Base-by-base conservation (phyloP, 306 rosid genomes). In the Sicyos baderoa region DNA sequence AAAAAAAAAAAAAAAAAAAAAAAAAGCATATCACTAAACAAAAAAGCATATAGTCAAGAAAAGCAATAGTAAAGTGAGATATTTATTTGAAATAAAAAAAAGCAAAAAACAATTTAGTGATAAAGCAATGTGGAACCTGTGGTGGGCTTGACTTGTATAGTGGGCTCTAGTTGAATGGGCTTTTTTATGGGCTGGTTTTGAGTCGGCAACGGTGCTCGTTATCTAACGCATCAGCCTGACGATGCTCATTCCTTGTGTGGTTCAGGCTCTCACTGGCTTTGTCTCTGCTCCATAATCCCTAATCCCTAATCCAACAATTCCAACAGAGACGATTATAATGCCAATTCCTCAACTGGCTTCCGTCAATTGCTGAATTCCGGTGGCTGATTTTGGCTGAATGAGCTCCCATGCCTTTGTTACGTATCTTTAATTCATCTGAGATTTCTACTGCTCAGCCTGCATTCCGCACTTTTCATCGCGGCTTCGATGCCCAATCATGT, bases 351-450 rank as follows among this genome's bases (percentile, higher is more conserved):
- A 19, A 14, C 54, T 17, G 23, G 2, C 51, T n/a, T 29, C 42
- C 74, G 51, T 74, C 44, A 7, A 18, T 5, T 73, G 49, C 76
- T 77, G 49, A 73, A 62, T 51, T 78, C 47, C 67, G 55, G 78
- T 48, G 77, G 52, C 64, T 71, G 83, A 69, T 72, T 49, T 82
- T 81, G 79, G 75, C 77, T 87, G 97, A 81, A 90, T 85, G 91
- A 84, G 87, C 91, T 80, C 80, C 88, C 90, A 92, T 92, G 96
- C 92, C 89, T 89, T 84, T 84, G 77, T 81, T 86, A 68, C 95
- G 92, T 91, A 82, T 57, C 71, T 21, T 49, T 56, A 74, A 7
- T 40, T 55, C 32, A 32, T 42, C 96, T 82, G 97, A 88, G 85
- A 76, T 88, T 80, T 78, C 84, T 78, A 78, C 86, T 81, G 81